Conservation (phyloP, 2,329 filamentous ascomycete species). For the Fusarium azukiicola region DNA sequence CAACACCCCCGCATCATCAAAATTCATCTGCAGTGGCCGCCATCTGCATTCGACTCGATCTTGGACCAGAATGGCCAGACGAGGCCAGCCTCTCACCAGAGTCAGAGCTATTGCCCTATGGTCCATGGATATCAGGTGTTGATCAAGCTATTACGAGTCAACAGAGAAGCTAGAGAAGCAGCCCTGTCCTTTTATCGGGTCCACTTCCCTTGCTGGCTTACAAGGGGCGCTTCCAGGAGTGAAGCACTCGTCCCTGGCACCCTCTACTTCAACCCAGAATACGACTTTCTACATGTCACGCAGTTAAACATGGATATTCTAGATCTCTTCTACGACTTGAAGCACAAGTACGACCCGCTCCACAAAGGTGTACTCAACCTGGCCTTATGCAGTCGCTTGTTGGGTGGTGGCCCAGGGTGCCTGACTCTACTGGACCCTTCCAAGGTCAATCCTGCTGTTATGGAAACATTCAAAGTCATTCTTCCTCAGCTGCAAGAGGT, state of each 20-base stretch:
- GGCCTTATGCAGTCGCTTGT: background rate
- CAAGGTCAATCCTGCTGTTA: background rate
- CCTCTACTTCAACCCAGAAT: background rate
- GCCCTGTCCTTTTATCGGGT: background rate
- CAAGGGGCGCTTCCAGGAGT: background rate
- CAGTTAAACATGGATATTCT: background rate
- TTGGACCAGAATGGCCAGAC: background rate
- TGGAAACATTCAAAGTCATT: background rate
- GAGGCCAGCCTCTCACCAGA: background rate
- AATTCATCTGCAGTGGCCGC: background rate
- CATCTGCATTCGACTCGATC: background rate
- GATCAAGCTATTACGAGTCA: background rate
- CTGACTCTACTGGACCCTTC: background rate
- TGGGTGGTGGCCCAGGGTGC: background rate
- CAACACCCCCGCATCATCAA: background rate
- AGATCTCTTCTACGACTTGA: constrained; percentile 2
- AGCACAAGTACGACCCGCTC: background rate
- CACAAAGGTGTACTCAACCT: background rate
- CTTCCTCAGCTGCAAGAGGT: background rate
- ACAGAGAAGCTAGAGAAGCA: background rate
- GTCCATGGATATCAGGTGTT: background rate
- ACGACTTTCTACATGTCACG: background rate
- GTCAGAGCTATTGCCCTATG: background rate
- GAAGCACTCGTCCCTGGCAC: background rate
- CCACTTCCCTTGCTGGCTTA: background rate